phyloP scores from a whole-genome alignment of 495 filamentous ascomycete genomes.

The Neurospora sp. region DNA sequence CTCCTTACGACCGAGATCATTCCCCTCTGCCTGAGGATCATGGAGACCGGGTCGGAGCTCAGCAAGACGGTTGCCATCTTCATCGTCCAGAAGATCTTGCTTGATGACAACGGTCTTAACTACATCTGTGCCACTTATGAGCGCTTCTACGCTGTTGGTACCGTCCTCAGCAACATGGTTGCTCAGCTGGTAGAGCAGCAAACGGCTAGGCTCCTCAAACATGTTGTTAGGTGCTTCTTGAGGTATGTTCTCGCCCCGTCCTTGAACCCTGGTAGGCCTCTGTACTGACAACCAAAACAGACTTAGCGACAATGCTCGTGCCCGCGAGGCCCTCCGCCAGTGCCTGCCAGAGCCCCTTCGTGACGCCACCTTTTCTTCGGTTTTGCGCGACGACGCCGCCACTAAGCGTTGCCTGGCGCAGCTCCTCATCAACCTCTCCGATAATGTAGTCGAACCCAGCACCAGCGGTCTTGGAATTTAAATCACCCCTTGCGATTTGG shows the following conservation, averaged over 20 bases:
- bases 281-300: conserved; percentile 32
- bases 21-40: conserved; percentile 92
- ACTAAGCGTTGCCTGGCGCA: conserved; percentile 97
- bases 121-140: conserved; percentile 99
- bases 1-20: conserved; percentile 98
- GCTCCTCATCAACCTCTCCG: conserved; percentile 91
- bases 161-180: conserved; percentile 98
- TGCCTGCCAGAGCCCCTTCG: conserved; percentile 95
- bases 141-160: conserved; percentile 97
- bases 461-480: conserved; percentile 25
- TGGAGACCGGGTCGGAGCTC: conserved; percentile 97
- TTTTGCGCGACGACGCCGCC: conserved; percentile 92
- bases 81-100: conserved; percentile 98
- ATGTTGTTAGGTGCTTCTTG: conserved; percentile 95
- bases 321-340: conserved; percentile 88
- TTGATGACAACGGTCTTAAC: conserved; percentile 93
- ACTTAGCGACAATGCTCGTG: conserved; percentile 90
- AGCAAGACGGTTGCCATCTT: conserved; percentile 99
- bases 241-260: conserved; percentile 43
- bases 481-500: not conserved
- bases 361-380: conserved; percentile 92
- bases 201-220: conserved; percentile 90
- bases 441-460: conserved; percentile 65
- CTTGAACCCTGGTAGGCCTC: conserved; percentile 1
- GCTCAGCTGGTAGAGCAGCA: conserved; percentile 94